Percentiles rank a stretch among this genome's conserved stretches.
phyloP scores from a whole-genome alignment of 1,139 yeast genomes.

The Hyphopichia burtonii region DNA sequence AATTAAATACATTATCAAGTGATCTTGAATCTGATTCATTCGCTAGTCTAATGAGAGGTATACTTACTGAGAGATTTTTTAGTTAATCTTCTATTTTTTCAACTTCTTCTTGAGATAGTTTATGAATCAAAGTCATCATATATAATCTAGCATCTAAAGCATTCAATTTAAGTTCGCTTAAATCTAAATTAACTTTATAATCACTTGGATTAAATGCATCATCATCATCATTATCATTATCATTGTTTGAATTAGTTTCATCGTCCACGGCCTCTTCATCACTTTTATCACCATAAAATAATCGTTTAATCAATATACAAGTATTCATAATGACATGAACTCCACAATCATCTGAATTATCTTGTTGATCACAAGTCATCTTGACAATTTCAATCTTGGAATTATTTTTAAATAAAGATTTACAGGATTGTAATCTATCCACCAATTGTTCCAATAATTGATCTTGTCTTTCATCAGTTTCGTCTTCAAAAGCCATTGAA shows the following conservation, averaged over 20 bases:
- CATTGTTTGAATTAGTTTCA: conserved; percentile 7
- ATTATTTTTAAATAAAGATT: conserved; percentile 9
- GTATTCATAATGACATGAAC: conserved; percentile 43
- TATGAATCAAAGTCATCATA: conserved; percentile 17
- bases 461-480: conserved; percentile 16
- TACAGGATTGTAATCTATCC: conserved; percentile 16
- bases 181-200: conserved; percentile 21
- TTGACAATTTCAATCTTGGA: conserved; percentile 18
- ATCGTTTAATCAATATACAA: conserved; percentile 29
- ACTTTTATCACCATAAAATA: conserved; percentile 11
- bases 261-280: neutral
- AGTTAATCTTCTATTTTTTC: conserved; percentile 5
- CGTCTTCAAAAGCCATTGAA: conserved; percentile 32
- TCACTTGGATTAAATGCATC: conserved; percentile 1
- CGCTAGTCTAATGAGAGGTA: conserved; percentile 26
- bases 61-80: conserved; percentile 25
- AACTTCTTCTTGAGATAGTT: conserved; percentile 1
- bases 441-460: conserved; percentile 21
- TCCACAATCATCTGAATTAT: conserved; percentile 49
- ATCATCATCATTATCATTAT: conserved; percentile 3
- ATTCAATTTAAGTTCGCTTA: conserved; percentile 25
- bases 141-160: conserved; percentile 30
- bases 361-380: conserved; percentile 42
- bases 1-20: conserved; percentile 21
- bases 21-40: conserved; percentile 24